Conservation (phyloP, 768 basidiomycete species). For the Suillus bovinus region DNA sequence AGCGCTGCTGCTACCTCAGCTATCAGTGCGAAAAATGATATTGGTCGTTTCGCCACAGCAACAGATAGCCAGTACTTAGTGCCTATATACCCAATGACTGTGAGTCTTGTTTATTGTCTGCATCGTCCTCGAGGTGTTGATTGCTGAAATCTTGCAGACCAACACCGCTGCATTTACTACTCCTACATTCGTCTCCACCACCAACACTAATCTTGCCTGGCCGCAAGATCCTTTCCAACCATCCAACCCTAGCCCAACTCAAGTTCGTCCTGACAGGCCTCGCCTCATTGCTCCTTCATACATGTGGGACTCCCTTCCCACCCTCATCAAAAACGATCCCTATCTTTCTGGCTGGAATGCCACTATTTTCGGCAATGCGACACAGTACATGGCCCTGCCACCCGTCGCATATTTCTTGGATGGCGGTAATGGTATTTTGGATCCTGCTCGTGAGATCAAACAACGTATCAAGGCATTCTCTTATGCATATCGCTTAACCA, state of each 20-base stretch:
- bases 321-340: slow-evolving; percentile 76
- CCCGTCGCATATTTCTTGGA: slow-evolving; percentile 76
- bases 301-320: slow-evolving; percentile 85
- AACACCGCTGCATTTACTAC: slow-evolving; percentile 68
- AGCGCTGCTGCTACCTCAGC: slow-evolving; percentile 49
- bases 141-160: slow-evolving; percentile 47
- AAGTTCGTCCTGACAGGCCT: slow-evolving; percentile 76
- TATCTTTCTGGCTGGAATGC: slow-evolving; percentile 90
- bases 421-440: slow-evolving; percentile 88
- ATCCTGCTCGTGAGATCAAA: slow-evolving; percentile 87
- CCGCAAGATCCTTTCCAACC: slow-evolving; percentile 79
- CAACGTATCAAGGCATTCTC: slow-evolving; percentile 89
- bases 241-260: slow-evolving; percentile 56
- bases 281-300: slow-evolving; percentile 89
- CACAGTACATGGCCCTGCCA: slow-evolving; percentile 60
- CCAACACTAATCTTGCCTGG: slow-evolving; percentile 60
- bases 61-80: slow-evolving; percentile 80
- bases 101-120: slow-evolving; percentile 43
- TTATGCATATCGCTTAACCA: slow-evolving; percentile 89
- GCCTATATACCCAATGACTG: slow-evolving; percentile 87
- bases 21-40: slow-evolving; percentile 55
- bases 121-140: background rate
- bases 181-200: slow-evolving; percentile 70
- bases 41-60: slow-evolving; percentile 71
- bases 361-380: slow-evolving; percentile 88